Evolutionary conservation across 805 yeast genomes (phyloP).

Genomic region (Dipodascopsis uninucleata): DNA sequence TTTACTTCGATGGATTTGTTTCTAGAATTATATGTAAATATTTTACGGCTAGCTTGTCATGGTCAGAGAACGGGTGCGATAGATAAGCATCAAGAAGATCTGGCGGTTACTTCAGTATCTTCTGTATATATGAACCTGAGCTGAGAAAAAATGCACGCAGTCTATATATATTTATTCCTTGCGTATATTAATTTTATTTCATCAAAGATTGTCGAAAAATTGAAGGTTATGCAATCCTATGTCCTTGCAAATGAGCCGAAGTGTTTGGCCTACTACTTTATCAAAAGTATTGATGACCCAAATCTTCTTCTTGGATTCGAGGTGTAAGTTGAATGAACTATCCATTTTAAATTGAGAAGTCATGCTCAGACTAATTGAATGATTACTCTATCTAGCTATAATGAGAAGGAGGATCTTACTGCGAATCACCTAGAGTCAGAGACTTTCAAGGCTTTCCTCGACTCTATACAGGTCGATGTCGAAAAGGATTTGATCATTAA

Average conservation of each 20-base stretch:
- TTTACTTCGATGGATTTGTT: neutral
- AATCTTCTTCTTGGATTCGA: conserved; percentile 12
- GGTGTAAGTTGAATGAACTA: conserved; percentile 11
- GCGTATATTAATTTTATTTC: neutral
- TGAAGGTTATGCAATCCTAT: conserved; percentile 17
- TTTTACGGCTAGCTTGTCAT: no score
- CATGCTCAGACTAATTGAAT: neutral
- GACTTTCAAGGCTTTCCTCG: conserved; percentile 15
- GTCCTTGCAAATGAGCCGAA: conserved; percentile 13
- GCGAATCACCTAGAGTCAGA: conserved; percentile 16
- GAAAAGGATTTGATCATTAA: conserved; percentile 11
- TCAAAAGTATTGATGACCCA: conserved; percentile 3
- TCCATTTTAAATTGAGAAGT: neutral
- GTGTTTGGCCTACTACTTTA: conserved; percentile 16
- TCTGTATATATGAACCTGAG: no score
- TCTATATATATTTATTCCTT: neutral
- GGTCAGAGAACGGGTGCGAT: no score
- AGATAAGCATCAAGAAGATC: no score
- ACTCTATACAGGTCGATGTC: conserved; percentile 3
- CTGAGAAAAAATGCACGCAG: neutral
- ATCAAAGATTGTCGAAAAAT: conserved; percentile 12
- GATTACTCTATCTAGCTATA: conserved; percentile 13
- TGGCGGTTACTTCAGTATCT: no score
- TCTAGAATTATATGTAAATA: neutral
- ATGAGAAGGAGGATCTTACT: conserved; percentile 7